Evolutionary conservation across 1,284 basidiomycete genomes (phyloP).

Genomic region (Papiliotrema fonsecae): DNA sequence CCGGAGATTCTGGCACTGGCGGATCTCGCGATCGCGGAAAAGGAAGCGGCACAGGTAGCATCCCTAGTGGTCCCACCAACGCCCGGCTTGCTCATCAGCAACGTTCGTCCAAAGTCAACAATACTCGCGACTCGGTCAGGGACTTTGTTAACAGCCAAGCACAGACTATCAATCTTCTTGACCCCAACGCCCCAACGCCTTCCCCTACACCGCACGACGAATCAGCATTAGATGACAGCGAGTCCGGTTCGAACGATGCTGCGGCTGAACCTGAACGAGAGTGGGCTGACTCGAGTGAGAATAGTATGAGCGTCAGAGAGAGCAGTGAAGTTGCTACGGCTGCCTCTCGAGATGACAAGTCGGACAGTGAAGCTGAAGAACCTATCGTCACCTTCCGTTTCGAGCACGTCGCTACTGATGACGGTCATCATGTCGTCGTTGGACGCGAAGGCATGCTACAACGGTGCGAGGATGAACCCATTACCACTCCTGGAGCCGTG

Average conservation of each 20-base stretch:
- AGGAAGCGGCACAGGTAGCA: neutral
- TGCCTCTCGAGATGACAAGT: constrained; percentile 8
- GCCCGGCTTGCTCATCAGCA: constrained; percentile 6
- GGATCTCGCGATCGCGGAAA: neutral
- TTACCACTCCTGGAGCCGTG: constrained; percentile 75
- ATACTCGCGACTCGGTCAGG: constrained; percentile 25
- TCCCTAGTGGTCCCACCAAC: constrained; percentile 3
- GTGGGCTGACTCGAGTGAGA: constrained; percentile 3
- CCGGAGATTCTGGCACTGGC: constrained; percentile 6
- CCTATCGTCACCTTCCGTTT: constrained; percentile 61
- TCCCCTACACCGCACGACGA: constrained; percentile 13
- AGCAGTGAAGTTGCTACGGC: constrained; percentile 19
- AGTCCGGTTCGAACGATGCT: neutral
- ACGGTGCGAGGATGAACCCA: constrained; percentile 82
- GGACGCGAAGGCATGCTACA: constrained; percentile 66
- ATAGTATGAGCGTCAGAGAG: constrained; percentile 6
- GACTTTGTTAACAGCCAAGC: constrained; percentile 39
- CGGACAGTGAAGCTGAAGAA: constrained; percentile 16
- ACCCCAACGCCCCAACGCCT: constrained; percentile 39
- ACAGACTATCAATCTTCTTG: constrained; percentile 26
- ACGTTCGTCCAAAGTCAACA: neutral
- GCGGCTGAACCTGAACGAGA: neutral
- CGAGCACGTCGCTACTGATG: constrained; percentile 61
- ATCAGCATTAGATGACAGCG: too few relatives aligned
- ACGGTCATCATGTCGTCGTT: constrained; percentile 69